Base-by-base conservation (phyloP, 1,284 basidiomycete genomes). In the Cerioporus squamosus region DNA sequence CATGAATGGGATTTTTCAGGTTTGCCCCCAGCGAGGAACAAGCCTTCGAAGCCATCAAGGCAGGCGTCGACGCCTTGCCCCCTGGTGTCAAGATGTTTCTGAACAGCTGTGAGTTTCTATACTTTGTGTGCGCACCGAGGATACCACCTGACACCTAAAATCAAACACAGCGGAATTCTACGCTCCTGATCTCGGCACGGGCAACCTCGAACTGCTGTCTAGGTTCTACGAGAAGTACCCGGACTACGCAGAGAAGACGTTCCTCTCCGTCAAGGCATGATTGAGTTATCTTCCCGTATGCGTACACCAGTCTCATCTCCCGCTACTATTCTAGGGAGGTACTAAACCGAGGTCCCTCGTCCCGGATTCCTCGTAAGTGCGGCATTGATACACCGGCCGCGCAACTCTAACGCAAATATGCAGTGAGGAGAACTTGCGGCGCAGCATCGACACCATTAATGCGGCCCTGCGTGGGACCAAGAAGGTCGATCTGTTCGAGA, bases 11-110 rank as follows among this genome's bases (percentile, higher is more conserved):
- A 31, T 10, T 29, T 7, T 55, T 53, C 7, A 54, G 47, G 42
- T 6, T 63, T 23, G 77, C 75, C 15, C 71, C 77, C 2, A 69
- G 82, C 1, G 84, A 90, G 44, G 80, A 84, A 51, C 74, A 81
- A 18, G 80, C 80, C n/a, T 88, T 90, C 59, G 81, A 79, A 40
- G 76, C 84, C 6, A 86, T 90, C 76, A 86, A 83, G 67, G 82
- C 86, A 3, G 82, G 82, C 17, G 75, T 90, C 43, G 80, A 84
- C 26, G 79, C 82, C 0, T 72, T 80, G n/a, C 80, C 80, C 7
- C 57, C 72, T 0, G 78, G 76, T 20, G 68, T 77, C 40, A 87
- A 81, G 67, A 76, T 78, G 74, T 60, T 81, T 44, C 55, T 83
- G 51, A 81, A 82, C 57, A 79, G 75, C 46, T 12, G 46, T 48